Percentiles rank a stretch among this genome's conserved stretches.
Conservation (phyloP, 768 basidiomycete species). For the Tulasnella sp. region DNA sequence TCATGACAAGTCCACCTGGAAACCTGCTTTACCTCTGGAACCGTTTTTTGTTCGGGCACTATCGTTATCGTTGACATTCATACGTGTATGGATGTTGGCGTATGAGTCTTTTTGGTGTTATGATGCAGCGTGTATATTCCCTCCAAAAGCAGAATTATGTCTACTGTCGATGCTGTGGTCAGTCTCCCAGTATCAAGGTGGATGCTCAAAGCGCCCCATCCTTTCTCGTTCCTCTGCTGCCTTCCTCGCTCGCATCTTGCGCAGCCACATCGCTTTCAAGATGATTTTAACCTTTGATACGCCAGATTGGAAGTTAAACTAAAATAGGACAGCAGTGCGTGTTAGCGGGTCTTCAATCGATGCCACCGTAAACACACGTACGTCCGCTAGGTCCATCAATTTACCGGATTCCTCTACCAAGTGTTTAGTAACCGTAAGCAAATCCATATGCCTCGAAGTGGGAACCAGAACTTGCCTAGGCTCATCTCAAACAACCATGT, state of each 20-base stretch:
- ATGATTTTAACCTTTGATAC: constrained; percentile 20
- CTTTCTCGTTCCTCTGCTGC: neutral
- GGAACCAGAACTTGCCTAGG: no score
- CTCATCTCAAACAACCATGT: constrained; percentile 21
- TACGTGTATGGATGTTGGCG: no score
- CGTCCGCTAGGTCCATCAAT: constrained; percentile 21
- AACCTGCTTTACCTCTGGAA: no score
- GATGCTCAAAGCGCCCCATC: neutral
- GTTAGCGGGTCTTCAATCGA: neutral
- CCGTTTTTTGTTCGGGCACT: no score
- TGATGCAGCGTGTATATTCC: no score
- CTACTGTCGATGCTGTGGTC: no score
- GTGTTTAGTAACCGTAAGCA: no score
- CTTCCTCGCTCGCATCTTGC: constrained; percentile 21
- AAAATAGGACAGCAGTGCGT: neutral
- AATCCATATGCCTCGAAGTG: no score
- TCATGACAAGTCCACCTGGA: no score
- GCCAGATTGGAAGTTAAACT: constrained; percentile 22
- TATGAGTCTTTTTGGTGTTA: no score
- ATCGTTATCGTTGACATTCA: no score
- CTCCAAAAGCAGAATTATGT: no score
- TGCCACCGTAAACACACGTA: constrained; percentile 3
- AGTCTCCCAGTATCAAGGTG: neutral
- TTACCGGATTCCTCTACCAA: constrained; percentile 20
- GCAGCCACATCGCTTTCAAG: constrained; percentile 22